Percentiles rank a stretch among this genome's conserved stretches.
Evolutionary conservation across 169 alveolate genomes (phyloP).

Genomic region (Perkinsus marinus): DNA sequence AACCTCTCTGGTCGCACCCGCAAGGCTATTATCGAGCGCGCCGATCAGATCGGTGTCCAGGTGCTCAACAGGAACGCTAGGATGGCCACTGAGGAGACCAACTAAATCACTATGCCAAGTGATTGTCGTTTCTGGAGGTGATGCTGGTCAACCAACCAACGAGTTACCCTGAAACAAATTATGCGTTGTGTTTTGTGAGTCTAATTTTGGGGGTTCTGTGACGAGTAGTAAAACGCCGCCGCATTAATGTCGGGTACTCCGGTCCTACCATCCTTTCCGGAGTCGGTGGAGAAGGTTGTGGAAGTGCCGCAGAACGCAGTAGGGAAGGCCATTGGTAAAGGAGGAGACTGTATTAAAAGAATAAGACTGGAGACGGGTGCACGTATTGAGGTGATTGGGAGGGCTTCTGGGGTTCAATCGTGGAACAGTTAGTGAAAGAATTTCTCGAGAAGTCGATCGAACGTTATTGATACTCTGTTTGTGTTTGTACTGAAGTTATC

Average conservation of each 20-base stretch:
- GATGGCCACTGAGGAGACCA: slow-evolving; percentile 19
- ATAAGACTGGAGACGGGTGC: background rate
- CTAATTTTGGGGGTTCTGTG: too few relatives aligned
- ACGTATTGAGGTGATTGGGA: background rate
- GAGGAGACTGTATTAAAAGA: background rate
- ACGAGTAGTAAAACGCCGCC: too few relatives aligned
- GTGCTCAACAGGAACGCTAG: slow-evolving; percentile 74
- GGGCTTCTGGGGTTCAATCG: too few relatives aligned
- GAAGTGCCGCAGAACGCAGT: background rate
- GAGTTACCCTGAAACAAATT: background rate
- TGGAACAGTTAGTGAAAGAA: too few relatives aligned
- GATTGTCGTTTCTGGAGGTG: background rate
- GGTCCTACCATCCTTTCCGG: background rate
- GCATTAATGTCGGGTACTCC: background rate
- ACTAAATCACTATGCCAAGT: background rate
- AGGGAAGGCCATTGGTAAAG: background rate
- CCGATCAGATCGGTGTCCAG: slow-evolving; percentile 77
- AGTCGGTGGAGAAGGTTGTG: background rate
- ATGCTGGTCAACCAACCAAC: background rate
- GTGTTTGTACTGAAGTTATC: too few relatives aligned
- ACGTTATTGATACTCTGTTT: too few relatives aligned
- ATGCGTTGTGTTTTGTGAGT: background rate
- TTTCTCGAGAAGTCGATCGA: too few relatives aligned
- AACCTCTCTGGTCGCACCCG: slow-evolving; percentile 78
- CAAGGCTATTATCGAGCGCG: slow-evolving; percentile 77